A percentile compares a stretch with the other conserved stretches of the same genome.
phyloP scores from a whole-genome alignment of 768 basidiomycete genomes.

The Naganishia randhawae region DNA sequence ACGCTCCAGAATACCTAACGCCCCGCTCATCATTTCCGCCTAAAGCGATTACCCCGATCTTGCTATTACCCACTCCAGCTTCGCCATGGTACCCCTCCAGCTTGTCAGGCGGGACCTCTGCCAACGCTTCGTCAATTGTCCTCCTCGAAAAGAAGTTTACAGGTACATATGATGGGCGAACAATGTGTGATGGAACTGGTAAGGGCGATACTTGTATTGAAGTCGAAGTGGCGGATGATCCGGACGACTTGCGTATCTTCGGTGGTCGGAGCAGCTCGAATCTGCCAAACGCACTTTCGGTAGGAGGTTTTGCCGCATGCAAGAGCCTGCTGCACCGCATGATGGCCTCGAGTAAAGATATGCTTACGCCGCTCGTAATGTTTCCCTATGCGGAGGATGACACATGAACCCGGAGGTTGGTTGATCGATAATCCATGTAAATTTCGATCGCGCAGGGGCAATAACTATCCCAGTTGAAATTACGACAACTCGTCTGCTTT shows the following conservation, averaged over 20 bases:
- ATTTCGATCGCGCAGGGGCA: background rate
- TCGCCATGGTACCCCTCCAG: slow-evolving; percentile 53
- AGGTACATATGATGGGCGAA: slow-evolving; percentile 59
- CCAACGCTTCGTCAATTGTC: background rate
- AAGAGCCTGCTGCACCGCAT: background rate
- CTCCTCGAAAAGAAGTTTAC: slow-evolving; percentile 41
- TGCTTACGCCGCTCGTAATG: background rate
- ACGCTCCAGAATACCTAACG: slow-evolving; percentile 39
- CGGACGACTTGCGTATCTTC: background rate
- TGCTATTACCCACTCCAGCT: slow-evolving; percentile 5
- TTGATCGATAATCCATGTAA: background rate
- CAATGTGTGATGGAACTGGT: slow-evolving; percentile 60
- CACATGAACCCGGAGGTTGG: background rate
- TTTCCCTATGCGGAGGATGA: background rate
- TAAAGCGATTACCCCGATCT: slow-evolving; percentile 26
- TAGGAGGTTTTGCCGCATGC: background rate
- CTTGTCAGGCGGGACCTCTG: slow-evolving; percentile 60
- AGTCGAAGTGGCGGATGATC: background rate
- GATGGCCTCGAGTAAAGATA: background rate
- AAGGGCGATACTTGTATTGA: slow-evolving; percentile 13
- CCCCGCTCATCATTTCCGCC: slow-evolving; percentile 42
- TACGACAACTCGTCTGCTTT: no score
- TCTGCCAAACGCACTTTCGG: slow-evolving; percentile 16
- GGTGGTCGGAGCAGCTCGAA: slow-evolving; percentile 24
- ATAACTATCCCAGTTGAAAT: background rate